Conservation (phyloP, 2,329 filamentous ascomycete species). For the Aspergillus brunneoviolaceus region DNA sequence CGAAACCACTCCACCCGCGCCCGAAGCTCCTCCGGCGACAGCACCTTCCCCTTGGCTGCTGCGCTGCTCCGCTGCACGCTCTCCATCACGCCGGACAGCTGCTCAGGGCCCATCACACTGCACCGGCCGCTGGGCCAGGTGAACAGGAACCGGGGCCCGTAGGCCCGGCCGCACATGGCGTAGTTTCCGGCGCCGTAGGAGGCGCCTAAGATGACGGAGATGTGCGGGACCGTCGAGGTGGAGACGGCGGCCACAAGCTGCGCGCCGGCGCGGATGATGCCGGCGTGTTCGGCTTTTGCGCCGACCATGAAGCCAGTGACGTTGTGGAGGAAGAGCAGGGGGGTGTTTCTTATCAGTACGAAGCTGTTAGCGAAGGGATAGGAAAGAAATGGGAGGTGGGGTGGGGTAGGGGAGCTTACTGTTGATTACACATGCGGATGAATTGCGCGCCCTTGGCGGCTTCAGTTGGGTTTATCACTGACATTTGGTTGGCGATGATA, state of each 20-base stretch:
- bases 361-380: too few relatives aligned
- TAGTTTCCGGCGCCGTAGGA: conserved; percentile 51
- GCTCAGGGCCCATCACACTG: conserved; percentile 45
- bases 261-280: conserved; percentile 48
- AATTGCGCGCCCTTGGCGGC: conserved; percentile 46
- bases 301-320: conserved; percentile 53
- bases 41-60: conserved; percentile 21
- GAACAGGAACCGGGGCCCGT: conserved; percentile 46
- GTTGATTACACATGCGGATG: conserved; percentile 47
- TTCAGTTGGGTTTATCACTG: conserved; percentile 44
- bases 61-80: conserved; percentile 30
- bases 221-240: conserved; percentile 47
- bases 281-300: conserved; percentile 44
- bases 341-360: conserved; percentile 21
- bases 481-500: conserved; percentile 44
- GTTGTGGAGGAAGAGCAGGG: conserved; percentile 50
- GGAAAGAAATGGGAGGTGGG: too few relatives aligned
- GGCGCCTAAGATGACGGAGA: conserved; percentile 46
- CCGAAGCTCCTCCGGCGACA: conserved; percentile 28
- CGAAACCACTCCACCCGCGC: conserved; percentile 26
- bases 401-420: conserved; percentile 25
- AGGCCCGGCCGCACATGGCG: conserved; percentile 48
- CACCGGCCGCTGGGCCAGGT: conserved; percentile 43
- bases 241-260: conserved; percentile 48
- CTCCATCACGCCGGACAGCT: conserved; percentile 43